These are phyloP conservation scores for Colletotrichum sojae DNA, from an alignment of 2,329 filamentous ascomycete genomes.

Conservation along the genomic window DNA sequence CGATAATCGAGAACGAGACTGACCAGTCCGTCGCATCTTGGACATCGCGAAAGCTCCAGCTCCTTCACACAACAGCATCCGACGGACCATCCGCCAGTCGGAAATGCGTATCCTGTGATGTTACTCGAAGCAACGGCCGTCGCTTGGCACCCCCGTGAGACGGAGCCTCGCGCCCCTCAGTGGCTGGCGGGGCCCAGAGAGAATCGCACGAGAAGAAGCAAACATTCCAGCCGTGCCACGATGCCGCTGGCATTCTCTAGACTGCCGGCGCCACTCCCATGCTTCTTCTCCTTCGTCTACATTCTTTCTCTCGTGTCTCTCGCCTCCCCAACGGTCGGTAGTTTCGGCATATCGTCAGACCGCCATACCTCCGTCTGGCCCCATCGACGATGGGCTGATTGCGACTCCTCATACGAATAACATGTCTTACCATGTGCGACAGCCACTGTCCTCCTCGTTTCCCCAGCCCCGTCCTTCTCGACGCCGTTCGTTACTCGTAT, in stretches of 20 bases:
- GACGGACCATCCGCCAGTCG: not conserved
- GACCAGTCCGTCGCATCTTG: not conserved
- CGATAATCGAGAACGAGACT: slow-evolving; percentile 1
- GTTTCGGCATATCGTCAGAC: slow-evolving; percentile 19
- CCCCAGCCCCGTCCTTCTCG: no score
- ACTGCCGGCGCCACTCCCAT: not conserved
- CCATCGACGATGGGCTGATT: slow-evolving; percentile 7
- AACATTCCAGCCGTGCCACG: slow-evolving; percentile 31
- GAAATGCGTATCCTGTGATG: slow-evolving; percentile 9
- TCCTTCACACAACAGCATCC: slow-evolving; percentile 25
- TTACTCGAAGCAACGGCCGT: slow-evolving; percentile 30
- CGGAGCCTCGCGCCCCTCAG: slow-evolving; percentile 17
- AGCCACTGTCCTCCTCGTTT: not conserved
- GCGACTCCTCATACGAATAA: slow-evolving; percentile 21
- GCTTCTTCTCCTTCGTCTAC: slow-evolving; percentile 8
- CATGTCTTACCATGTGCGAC: slow-evolving; percentile 30
- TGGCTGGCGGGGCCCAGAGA: not conserved
- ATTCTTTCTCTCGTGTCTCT: no score
- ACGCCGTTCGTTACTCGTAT: not conserved
- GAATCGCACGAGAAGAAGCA: slow-evolving; percentile 36
- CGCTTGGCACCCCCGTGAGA: slow-evolving; percentile 30
- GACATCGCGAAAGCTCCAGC: slow-evolving; percentile 7
- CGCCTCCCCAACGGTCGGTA: slow-evolving; percentile 19
- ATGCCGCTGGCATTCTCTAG: slow-evolving; percentile 10
- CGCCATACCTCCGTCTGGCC: not conserved